A percentile compares a stretch with the other conserved stretches of the same genome.
These are phyloP conservation scores for Puccinellia tenuiflora DNA, from an alignment of 176 grass and related monocot species.

Conservation along the genomic window DNA sequence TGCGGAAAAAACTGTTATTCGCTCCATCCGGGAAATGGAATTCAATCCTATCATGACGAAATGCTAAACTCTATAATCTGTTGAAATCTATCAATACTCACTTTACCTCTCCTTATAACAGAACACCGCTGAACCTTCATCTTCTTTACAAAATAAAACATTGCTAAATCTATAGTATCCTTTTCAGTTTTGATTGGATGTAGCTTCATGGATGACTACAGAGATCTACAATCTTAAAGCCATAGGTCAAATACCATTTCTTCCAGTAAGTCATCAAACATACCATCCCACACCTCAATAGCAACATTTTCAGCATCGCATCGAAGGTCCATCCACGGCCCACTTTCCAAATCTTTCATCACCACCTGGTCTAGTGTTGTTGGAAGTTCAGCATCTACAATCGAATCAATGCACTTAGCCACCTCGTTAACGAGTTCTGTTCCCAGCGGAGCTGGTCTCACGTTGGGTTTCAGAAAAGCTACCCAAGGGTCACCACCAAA, in stretches of 20 bases:
- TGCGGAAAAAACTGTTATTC: slow-evolving; percentile 6
- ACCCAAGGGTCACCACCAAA: slow-evolving; percentile 35
- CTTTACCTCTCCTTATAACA: slow-evolving; percentile 23
- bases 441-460: slow-evolving; percentile 37
- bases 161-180: neutral
- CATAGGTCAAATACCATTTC: slow-evolving; percentile 67
- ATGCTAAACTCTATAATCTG: slow-evolving; percentile 17
- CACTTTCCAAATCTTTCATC: slow-evolving; percentile 53
- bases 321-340: slow-evolving; percentile 58
- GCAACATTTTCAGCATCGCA: slow-evolving; percentile 30
- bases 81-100: slow-evolving; percentile 8
- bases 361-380: slow-evolving; percentile 48
- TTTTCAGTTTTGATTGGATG: slow-evolving; percentile 21
- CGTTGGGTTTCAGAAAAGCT: slow-evolving; percentile 44
- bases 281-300: slow-evolving; percentile 48
- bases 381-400: slow-evolving; percentile 38
- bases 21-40: slow-evolving; percentile 12
- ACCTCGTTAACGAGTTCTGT: slow-evolving; percentile 50
- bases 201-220: slow-evolving; percentile 4
- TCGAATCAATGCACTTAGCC: slow-evolving; percentile 39
- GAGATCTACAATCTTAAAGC: slow-evolving; percentile 42
- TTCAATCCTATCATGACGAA: slow-evolving; percentile 6
- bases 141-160: slow-evolving; percentile 21
- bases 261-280: slow-evolving; percentile 70
- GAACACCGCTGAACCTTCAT: neutral